Base-by-base conservation (phyloP, 2,329 filamentous ascomycete species). In the Penicillium fuscoglaucum region DNA sequence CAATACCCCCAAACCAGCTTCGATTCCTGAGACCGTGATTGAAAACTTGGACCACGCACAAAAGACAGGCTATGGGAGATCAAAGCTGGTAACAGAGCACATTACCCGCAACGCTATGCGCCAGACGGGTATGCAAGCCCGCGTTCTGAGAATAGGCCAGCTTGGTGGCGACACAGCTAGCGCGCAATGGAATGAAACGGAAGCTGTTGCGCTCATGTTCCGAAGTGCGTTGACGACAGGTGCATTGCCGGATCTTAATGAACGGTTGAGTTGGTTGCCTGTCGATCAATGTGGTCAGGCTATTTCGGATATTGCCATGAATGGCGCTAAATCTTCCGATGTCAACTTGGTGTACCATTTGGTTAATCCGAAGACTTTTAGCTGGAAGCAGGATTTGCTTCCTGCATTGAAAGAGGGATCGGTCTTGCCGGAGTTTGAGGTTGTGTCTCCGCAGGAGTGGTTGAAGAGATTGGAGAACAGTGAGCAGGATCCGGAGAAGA, bases 151-250 rank as follows among this genome's bases (percentile, higher is more conserved):
- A 43, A 68, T 75, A n/a, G 74, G 74, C 0, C 72, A 76, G 58
- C 66, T 77, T 29, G 62, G 70, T 6, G 74, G 73, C 7, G 74
- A 76, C 55, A 71, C 70, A 0, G 50, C 56, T 6, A 61, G 49
- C 24, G 65, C 64, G 8, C 61, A 62, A n/a, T 68, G 66, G 66
- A 68, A 68, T 35, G 64, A 66, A 1, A 68, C 64, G 0, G 66
- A 68, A 33, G 82, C 81, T 0, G 81, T 84, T 17, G 80, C 83
- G 0, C 64, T 85, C 41, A 78, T 85, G 68, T 72, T 86, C 2
- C 79, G 78, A 24, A 79, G 75, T 4, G 79, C 79, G 0, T 66
- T 71, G 3, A 78, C 79, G 0, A 74, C 79, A 0, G 78, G 79
- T 1, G 69, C 72, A 0, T 69, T 84, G 6, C 82, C 82, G 5